Evolutionary conservation across 2,329 filamentous ascomycete species (phyloP).

Genomic region (Talaromyces sp.): DNA sequence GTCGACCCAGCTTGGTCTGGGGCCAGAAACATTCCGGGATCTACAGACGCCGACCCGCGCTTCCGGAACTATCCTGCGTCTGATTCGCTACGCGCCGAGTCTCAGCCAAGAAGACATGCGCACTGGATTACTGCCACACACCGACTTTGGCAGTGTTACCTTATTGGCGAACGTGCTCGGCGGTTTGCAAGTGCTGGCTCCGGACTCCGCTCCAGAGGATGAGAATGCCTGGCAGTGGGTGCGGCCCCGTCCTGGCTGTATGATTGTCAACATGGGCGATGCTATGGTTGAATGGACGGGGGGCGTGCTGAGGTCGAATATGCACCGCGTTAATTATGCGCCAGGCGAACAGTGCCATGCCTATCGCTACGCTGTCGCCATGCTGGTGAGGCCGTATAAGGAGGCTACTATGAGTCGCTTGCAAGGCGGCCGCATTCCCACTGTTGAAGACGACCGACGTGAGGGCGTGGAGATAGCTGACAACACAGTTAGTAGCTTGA

Average conservation of each 20-base stretch:
- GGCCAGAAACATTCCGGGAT: conserved; percentile 18
- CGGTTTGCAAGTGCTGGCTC: conserved; percentile 30
- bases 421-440: conserved; percentile 10
- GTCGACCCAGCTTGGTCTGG: conserved; percentile 17
- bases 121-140: conserved; percentile 26
- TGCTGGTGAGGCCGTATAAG: conserved; percentile 14
- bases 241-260: conserved; percentile 15
- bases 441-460: conserved; percentile 3
- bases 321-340: conserved; percentile 21
- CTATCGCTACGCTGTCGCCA: conserved; percentile 15
- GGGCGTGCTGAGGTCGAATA: conserved; percentile 27
- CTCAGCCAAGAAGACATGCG: conserved; percentile 17
- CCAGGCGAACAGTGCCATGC: conserved; percentile 17
- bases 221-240: conserved; percentile 18
- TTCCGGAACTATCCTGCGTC: conserved; percentile 4
- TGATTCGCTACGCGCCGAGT: conserved; percentile 13
- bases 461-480: not conserved
- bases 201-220: conserved; percentile 10
- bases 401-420: conserved; percentile 13
- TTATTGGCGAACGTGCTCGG: conserved; percentile 32
- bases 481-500: not conserved
- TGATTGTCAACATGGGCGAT: conserved; percentile 46
- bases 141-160: conserved; percentile 34
- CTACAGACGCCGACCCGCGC: not conserved
- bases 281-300: conserved; percentile 42